These are phyloP conservation scores for Phyllosticta citrichinensis DNA, from an alignment of 2,329 filamentous ascomycete genomes.

Conservation along the genomic window DNA sequence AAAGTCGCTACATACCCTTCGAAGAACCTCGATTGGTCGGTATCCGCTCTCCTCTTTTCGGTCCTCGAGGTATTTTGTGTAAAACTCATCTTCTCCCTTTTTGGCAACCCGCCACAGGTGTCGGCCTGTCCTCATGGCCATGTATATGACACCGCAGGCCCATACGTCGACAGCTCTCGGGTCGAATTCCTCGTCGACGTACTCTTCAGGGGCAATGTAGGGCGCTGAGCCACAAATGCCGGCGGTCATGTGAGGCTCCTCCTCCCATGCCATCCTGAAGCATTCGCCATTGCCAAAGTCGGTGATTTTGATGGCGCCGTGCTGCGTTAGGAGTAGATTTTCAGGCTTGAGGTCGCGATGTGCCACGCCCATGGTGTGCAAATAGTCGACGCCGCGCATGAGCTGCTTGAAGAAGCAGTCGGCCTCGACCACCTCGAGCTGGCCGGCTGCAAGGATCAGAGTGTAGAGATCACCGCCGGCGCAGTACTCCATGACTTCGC, in stretches of 20 bases:
- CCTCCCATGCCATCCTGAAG: conserved; percentile 99
- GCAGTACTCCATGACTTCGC: conserved; percentile 99
- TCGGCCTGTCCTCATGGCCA: conserved; percentile 95
- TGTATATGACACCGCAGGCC: conserved; percentile 98
- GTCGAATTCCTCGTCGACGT: conserved; percentile 90
- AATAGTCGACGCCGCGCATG: conserved; percentile 97
- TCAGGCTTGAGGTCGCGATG: conserved; percentile 96
- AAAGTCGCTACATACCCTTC: conserved; percentile 54
- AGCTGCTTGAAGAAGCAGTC: conserved; percentile 99
- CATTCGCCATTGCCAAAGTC: conserved; percentile 99
- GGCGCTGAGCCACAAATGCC: conserved; percentile 93
- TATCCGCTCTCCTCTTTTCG: conserved; percentile 92
- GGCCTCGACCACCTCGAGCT: conserved; percentile 83
- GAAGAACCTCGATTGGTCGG: conserved; percentile 87
- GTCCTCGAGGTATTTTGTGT: conserved; percentile 85
- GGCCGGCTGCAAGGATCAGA: conserved; percentile 78
- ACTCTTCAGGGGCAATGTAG: conserved; percentile 96
- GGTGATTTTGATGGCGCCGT: conserved; percentile 90
- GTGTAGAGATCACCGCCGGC: conserved; percentile 94
- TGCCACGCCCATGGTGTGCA: conserved; percentile 98
- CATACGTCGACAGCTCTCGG: conserved; percentile 96
- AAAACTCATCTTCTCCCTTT: conserved; percentile 96
- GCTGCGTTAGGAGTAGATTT: conserved; percentile 85
- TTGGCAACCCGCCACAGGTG: conserved; percentile 96
- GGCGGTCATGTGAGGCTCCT: conserved; percentile 94